Conservation (phyloP, 306 rosid species). For the Lupinus albus region DNA sequence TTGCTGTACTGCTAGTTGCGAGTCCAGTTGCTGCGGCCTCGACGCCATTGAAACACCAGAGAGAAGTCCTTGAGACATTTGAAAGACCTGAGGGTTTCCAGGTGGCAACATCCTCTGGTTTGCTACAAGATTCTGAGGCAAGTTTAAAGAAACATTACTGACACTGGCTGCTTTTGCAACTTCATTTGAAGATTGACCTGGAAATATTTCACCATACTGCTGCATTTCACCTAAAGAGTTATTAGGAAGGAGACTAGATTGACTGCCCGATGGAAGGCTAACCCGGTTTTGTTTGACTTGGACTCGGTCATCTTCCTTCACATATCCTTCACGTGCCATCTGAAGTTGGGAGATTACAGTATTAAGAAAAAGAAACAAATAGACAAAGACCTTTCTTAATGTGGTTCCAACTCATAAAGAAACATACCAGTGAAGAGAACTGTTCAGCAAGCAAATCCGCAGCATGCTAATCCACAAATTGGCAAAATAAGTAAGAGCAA, state of each 20-base stretch:
- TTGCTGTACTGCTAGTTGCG: conserved; percentile 64
- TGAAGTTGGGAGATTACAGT: conserved; percentile 46
- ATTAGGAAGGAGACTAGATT: conserved; percentile 55
- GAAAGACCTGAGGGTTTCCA: conserved; percentile 83
- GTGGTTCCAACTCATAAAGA: conserved; percentile 25
- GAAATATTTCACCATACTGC: conserved; percentile 68
- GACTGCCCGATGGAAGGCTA: conserved; percentile 57
- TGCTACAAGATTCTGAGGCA: conserved; percentile 68
- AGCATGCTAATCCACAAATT: conserved; percentile 67
- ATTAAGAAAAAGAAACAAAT: background rate
- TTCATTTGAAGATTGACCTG: conserved; percentile 69
- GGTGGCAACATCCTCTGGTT: conserved; percentile 87
- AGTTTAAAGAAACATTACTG: conserved; percentile 58
- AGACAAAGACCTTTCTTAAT: background rate
- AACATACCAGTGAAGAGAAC: conserved; percentile 71
- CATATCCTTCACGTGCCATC: conserved; percentile 76
- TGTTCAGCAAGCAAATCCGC: conserved; percentile 86
- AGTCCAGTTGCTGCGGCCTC: conserved; percentile 72
- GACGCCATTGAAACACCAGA: conserved; percentile 69
- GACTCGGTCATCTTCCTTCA: conserved; percentile 53
- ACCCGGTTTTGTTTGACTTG: conserved; percentile 58
- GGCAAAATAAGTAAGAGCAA: conserved; percentile 43
- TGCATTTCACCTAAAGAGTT: conserved; percentile 68
- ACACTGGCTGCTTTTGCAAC: conserved; percentile 54
- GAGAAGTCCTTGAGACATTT: conserved; percentile 86